A percentile compares a stretch with the other conserved stretches of the same genome.
phyloP scores from a whole-genome alignment of 2,329 filamentous ascomycete genomes.

The Fusarium chaquense region DNA sequence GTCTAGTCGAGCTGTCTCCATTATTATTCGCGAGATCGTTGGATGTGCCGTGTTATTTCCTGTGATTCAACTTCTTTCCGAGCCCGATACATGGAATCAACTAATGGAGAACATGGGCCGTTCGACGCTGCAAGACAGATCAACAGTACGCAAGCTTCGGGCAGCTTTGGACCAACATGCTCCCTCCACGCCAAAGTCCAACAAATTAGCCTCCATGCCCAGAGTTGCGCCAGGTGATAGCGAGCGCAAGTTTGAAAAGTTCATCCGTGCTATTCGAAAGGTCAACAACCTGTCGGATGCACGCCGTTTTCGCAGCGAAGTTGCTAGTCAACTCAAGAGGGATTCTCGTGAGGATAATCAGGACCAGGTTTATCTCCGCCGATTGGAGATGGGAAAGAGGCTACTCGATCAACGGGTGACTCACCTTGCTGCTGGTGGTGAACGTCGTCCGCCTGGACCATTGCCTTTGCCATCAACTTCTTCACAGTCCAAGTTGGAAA shows the following conservation, averaged over 20 bases:
- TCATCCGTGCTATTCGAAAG: constrained; percentile 88
- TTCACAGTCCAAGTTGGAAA: constrained; percentile 74
- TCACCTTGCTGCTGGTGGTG: constrained; percentile 78
- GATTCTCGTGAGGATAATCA: constrained; percentile 82
- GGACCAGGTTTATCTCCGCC: constrained; percentile 87
- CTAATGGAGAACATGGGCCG: constrained; percentile 90
- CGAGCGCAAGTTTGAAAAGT: constrained; percentile 93
- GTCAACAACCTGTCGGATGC: constrained; percentile 94
- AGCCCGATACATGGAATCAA: constrained; percentile 98
- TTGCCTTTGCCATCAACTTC: constrained; percentile 41
- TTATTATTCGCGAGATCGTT: constrained; percentile 89
- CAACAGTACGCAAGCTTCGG: constrained; percentile 90
- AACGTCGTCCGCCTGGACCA: constrained; percentile 53
- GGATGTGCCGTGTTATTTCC: constrained; percentile 90
- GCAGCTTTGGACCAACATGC: constrained; percentile 95
- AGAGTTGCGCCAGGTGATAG: constrained; percentile 84
- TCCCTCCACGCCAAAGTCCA: constrained; percentile 77
- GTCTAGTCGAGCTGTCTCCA: constrained; percentile 82
- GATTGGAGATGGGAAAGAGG: constrained; percentile 91
- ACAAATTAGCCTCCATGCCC: constrained; percentile 77
- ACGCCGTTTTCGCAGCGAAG: constrained; percentile 89
- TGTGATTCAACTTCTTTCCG: constrained; percentile 81
- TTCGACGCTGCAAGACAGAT: constrained; percentile 91
- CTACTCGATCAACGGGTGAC: constrained; percentile 91
- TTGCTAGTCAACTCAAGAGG: constrained; percentile 89